These are phyloP conservation scores for Phytophthora tubulina DNA, from an alignment of 352 stramenopile species.

Conservation along the genomic window DNA sequence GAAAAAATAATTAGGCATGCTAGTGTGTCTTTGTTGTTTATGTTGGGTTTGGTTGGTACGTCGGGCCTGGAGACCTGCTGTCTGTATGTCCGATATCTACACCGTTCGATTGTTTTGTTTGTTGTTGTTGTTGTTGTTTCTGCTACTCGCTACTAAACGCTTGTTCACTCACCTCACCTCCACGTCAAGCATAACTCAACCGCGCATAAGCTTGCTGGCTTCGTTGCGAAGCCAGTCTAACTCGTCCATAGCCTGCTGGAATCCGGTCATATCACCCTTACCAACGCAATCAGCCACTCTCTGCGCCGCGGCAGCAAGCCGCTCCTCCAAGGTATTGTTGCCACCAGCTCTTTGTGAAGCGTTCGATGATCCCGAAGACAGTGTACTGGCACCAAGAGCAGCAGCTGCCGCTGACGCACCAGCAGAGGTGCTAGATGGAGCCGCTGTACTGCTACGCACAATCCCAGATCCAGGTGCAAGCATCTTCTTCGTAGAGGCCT, in stretches of 20 bases:
- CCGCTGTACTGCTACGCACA: slow-evolving; percentile 46
- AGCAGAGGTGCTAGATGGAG: slow-evolving; percentile 32
- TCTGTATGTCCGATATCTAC: slow-evolving; percentile 44
- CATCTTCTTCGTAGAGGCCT: slow-evolving; percentile 61
- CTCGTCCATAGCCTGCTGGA: slow-evolving; percentile 85
- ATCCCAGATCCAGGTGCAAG: slow-evolving; percentile 63
- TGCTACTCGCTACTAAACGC: slow-evolving; percentile 45
- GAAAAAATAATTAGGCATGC: slow-evolving; percentile 33
- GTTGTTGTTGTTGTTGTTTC: slow-evolving; percentile 27
- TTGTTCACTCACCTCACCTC: slow-evolving; percentile 41
- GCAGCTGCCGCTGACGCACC: slow-evolving; percentile 25
- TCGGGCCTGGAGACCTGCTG: slow-evolving; percentile 38
- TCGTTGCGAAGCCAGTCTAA: slow-evolving; percentile 83
- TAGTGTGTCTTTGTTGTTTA: slow-evolving; percentile 45
- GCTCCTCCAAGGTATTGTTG: slow-evolving; percentile 65
- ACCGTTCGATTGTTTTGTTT: slow-evolving; percentile 36
- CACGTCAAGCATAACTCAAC: slow-evolving; percentile 47
- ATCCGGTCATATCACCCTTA: slow-evolving; percentile 84
- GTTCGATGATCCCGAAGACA: slow-evolving; percentile 40
- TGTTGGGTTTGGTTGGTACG: slow-evolving; percentile 41
- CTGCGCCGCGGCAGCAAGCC: slow-evolving; percentile 71
- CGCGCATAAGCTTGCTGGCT: slow-evolving; percentile 78
- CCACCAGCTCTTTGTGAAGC: slow-evolving; percentile 39
- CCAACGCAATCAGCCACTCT: slow-evolving; percentile 77
- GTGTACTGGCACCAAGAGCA: slow-evolving; percentile 38